Evolutionary conservation across 768 basidiomycete species (phyloP).

Genomic region (Boletus barrowsii): DNA sequence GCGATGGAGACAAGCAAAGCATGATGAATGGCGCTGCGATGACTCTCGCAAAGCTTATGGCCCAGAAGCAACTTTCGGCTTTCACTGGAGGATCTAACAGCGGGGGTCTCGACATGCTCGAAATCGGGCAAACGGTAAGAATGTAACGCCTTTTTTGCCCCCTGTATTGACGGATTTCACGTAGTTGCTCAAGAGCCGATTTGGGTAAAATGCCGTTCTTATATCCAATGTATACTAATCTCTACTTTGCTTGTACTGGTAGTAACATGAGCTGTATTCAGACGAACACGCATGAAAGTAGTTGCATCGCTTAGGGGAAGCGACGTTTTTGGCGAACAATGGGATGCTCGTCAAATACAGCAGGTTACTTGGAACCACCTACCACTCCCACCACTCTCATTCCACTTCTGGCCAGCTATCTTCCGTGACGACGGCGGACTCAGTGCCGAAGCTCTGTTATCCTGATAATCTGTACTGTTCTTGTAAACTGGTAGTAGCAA

Average conservation of each 20-base stretch:
- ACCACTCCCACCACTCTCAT: no score
- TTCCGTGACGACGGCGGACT: no score
- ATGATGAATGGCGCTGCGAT: slow-evolving; percentile 81
- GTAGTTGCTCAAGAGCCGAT: slow-evolving; percentile 16
- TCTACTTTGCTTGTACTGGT: not conserved
- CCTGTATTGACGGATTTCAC: not conserved
- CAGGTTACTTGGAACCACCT: no score
- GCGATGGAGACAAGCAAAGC: slow-evolving; percentile 71
- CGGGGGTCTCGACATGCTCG: slow-evolving; percentile 61
- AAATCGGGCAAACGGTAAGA: slow-evolving; percentile 48
- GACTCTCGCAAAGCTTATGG: slow-evolving; percentile 81
- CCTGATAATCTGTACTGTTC: no score
- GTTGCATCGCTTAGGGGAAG: not conserved
- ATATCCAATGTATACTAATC: not conserved
- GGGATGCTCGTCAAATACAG: no score
- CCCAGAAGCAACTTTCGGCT: slow-evolving; percentile 51
- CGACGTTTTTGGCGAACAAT: no score
- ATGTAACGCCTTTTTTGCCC: not conserved
- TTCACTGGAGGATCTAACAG: slow-evolving; percentile 60
- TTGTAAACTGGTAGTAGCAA: no score
- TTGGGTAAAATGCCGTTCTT: slow-evolving; percentile 4
- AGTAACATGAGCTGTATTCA: not conserved
- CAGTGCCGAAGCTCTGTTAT: no score
- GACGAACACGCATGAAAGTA: no score
- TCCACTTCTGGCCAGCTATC: no score